Evolutionary conservation across 257 asterid genomes (phyloP).

Genomic region (Dorcoceras hygrometricum): DNA sequence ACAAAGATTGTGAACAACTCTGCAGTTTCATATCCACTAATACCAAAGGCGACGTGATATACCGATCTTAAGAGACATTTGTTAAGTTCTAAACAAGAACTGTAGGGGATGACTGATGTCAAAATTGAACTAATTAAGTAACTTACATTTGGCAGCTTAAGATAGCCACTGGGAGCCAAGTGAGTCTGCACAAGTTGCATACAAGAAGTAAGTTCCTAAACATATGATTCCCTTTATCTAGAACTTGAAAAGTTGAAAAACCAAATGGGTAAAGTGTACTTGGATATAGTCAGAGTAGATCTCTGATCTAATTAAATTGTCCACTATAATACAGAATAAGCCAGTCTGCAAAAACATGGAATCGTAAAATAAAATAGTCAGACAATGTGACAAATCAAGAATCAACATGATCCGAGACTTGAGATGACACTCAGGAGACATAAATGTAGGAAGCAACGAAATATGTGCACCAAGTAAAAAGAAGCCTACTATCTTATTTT

Average conservation of each 20-base stretch:
- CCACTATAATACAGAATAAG: slow-evolving; percentile 72
- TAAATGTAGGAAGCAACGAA: neutral
- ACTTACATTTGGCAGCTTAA: slow-evolving; percentile 92
- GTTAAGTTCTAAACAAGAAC: neutral
- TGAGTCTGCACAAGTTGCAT: slow-evolving; percentile 57
- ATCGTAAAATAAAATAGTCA: slow-evolving; percentile 2
- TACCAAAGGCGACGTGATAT: neutral
- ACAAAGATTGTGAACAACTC: neutral
- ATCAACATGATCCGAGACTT: neutral
- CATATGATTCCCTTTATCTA: slow-evolving; percentile 1
- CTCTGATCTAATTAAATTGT: slow-evolving; percentile 60
- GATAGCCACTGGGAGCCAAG: slow-evolving; percentile 97
- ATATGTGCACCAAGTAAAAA: no score
- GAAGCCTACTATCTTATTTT: no score
- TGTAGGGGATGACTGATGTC: slow-evolving; percentile 3
- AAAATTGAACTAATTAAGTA: slow-evolving; percentile 6
- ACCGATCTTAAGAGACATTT: slow-evolving; percentile 3
- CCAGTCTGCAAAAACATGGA: slow-evolving; percentile 59
- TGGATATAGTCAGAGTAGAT: slow-evolving; percentile 80
- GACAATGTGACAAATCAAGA: neutral
- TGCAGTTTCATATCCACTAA: neutral
- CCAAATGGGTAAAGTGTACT: slow-evolving; percentile 34
- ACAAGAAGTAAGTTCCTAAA: slow-evolving; percentile 20
- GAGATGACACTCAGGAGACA: neutral
- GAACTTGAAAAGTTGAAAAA: neutral